Base-by-base conservation (phyloP, 148 eudicot genomes). In the Rhododendron griersonianum region DNA sequence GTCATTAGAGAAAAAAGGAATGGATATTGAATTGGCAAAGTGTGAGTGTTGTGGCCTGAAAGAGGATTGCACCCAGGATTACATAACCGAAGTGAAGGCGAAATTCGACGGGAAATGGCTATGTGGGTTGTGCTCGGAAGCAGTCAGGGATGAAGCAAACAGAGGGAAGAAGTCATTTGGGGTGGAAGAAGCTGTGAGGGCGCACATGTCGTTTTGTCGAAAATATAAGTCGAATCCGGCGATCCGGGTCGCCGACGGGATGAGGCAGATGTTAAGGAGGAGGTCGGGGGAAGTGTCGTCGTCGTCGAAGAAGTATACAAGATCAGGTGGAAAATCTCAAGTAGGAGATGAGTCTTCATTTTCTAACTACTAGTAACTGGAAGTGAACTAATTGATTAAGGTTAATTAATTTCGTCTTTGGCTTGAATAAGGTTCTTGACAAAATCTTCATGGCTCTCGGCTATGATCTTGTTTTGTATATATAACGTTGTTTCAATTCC, bases 11-110 rank as follows among this genome's bases (percentile, higher is more conserved):
- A 81, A 9, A 3, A 41, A 3, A 73, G 10, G 6, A 28, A 75
- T 93, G 98, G 95, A 93, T 37, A 90, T 89, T 11, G 94, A 93
- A 79, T 1, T 89, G 85, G 96, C 83, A 3, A 93, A 88, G 89
- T 95, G 98, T 18, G 95, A 92, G 86, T 95, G 98, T 73, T 95
- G 98, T 86, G 96, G 95, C 44, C 55, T 95, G 53, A 93, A 93
- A 86, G 98, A 95, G 81, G 98, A 95, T 15, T 95, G 98, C 88
- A 95, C 98, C 19, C 88, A 80, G 55, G 94, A 92, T 44, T 95
- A 93, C 84, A 95, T 95, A n/a, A 89, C 82, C 14, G 89, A 88
- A 6, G 95, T 95, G 39, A 93, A 93, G 87, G 88, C 92, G 2
- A 90, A 92, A 28, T 95, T 95, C 74, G 90, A 92, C 2, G 98